A percentile compares a stretch with the other conserved stretches of the same genome.
Evolutionary conservation across 2,329 filamentous ascomycete species (phyloP).

Genomic region (Acephala macrosclerotiorum): DNA sequence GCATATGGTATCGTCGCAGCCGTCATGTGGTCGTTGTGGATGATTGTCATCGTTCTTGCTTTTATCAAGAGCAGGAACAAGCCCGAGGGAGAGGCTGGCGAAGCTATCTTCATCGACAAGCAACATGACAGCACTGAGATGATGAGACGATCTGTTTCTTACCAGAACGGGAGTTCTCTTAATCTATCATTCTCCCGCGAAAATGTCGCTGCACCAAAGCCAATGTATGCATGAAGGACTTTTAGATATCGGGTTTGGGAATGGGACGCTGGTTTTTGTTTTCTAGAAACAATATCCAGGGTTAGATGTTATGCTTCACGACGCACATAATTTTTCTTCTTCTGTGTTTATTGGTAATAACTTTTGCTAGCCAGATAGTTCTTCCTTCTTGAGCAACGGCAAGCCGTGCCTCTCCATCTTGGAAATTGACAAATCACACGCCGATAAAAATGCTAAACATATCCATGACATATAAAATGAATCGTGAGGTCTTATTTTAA

Average conservation of each 20-base stretch:
- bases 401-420: background rate
- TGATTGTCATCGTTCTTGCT: slow-evolving; percentile 42
- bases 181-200: background rate
- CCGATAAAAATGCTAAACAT: too few species aligned
- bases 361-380: background rate
- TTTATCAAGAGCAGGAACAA: slow-evolving; percentile 24
- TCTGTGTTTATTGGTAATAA: background rate
- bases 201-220: background rate
- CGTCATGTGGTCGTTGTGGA: slow-evolving; percentile 57
- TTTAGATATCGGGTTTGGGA: background rate
- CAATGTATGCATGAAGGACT: background rate
- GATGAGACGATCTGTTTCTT: slow-evolving; percentile 2
- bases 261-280: background rate
- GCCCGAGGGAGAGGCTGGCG: slow-evolving; percentile 18
- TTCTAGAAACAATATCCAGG: background rate
- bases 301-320: background rate
- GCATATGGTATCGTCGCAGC: slow-evolving; percentile 64
- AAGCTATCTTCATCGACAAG: slow-evolving; percentile 4
- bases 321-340: background rate
- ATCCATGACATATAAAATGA: too few species aligned
- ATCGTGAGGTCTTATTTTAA: too few species aligned
- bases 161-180: background rate
- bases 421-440: too few species aligned
- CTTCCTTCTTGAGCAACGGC: background rate
- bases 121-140: slow-evolving; percentile 19